These are phyloP conservation scores for Anastatica hierochuntica DNA, from an alignment of 345 rosid species.

Conservation along the genomic window DNA sequence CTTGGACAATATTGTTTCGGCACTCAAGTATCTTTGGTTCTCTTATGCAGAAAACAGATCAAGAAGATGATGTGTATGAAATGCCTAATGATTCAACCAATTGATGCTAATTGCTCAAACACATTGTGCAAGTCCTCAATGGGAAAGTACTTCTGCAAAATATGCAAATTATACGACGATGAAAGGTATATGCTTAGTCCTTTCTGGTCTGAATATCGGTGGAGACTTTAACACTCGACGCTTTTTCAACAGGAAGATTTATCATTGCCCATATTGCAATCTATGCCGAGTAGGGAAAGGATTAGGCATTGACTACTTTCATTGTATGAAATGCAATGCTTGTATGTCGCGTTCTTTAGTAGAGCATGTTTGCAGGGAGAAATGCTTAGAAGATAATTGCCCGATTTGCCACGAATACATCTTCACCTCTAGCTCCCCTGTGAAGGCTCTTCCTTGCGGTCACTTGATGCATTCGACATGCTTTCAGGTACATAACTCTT, in stretches of 20 bases:
- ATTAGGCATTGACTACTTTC: slow-evolving; percentile 78
- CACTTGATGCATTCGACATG: slow-evolving; percentile 89
- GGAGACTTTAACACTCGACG: neutral
- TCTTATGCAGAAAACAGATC: slow-evolving; percentile 47
- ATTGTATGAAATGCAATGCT: slow-evolving; percentile 94
- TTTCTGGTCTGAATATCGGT: neutral
- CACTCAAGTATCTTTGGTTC: neutral
- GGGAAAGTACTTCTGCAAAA: slow-evolving; percentile 74
- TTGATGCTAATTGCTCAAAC: slow-evolving; percentile 50
- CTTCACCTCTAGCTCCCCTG: slow-evolving; percentile 58
- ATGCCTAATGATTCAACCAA: slow-evolving; percentile 59
- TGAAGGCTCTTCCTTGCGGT: slow-evolving; percentile 82
- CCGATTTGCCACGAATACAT: slow-evolving; percentile 81
- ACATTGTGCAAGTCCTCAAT: slow-evolving; percentile 50
- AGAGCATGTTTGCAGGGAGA: slow-evolving; percentile 60
- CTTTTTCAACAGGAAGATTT: slow-evolving; percentile 56
- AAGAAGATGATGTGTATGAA: slow-evolving; percentile 86
- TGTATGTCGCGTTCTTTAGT: slow-evolving; percentile 62
- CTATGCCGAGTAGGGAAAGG: slow-evolving; percentile 90
- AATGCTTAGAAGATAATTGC: slow-evolving; percentile 68
- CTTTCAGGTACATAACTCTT: slow-evolving; percentile 43
- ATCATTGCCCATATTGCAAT: slow-evolving; percentile 93
- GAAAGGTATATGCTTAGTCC: slow-evolving; percentile 40
- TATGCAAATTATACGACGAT: slow-evolving; percentile 73
- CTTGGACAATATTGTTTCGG: neutral